Evolutionary conservation across 1,139 yeast species (phyloP).

Genomic region (Candida tunisiensis): DNA sequence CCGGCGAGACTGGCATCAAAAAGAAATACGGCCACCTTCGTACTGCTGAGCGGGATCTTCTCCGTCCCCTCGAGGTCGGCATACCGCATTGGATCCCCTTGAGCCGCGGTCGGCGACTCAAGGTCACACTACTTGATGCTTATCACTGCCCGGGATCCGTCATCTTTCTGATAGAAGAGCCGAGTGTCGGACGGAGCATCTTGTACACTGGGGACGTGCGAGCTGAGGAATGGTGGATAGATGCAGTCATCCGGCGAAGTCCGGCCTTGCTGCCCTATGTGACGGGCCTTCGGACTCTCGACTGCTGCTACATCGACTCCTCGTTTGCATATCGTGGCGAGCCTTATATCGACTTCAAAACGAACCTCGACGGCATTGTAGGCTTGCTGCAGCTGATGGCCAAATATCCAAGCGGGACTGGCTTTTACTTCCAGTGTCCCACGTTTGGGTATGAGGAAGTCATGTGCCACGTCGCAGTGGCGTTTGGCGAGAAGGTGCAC

Average conservation of each 20-base stretch:
- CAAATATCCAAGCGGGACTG: conserved; percentile 29
- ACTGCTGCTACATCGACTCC: conserved; percentile 38
- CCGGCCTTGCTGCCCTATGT: conserved; percentile 29
- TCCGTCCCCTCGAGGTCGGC: conserved; percentile 15
- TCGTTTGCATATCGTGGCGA: conserved; percentile 35
- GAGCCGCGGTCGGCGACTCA: conserved; percentile 6
- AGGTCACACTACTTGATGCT: conserved; percentile 20
- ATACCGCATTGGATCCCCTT: conserved; percentile 13
- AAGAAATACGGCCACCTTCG: conserved; percentile 14
- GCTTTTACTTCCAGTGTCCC: conserved; percentile 25
- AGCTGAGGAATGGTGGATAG: conserved; percentile 39
- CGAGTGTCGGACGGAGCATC: conserved; percentile 16
- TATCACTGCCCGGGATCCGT: conserved; percentile 51
- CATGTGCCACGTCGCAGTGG: conserved; percentile 26
- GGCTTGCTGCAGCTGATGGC: conserved; percentile 20
- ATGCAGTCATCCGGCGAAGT: conserved; percentile 22
- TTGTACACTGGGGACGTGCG: conserved; percentile 43
- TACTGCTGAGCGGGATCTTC: conserved; percentile 14
- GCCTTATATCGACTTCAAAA: conserved; percentile 29
- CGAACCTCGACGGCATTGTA: conserved; percentile 28
- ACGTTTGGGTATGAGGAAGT: conserved; percentile 41
- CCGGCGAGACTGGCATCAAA: background rate
- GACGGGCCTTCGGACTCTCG: conserved; percentile 20
- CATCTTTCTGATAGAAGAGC: conserved; percentile 34
- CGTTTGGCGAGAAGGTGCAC: conserved; percentile 21